Evolutionary conservation across 208 protist genomes (phyloP).

Genomic region (Acanthamoeba culbertsoni): DNA sequence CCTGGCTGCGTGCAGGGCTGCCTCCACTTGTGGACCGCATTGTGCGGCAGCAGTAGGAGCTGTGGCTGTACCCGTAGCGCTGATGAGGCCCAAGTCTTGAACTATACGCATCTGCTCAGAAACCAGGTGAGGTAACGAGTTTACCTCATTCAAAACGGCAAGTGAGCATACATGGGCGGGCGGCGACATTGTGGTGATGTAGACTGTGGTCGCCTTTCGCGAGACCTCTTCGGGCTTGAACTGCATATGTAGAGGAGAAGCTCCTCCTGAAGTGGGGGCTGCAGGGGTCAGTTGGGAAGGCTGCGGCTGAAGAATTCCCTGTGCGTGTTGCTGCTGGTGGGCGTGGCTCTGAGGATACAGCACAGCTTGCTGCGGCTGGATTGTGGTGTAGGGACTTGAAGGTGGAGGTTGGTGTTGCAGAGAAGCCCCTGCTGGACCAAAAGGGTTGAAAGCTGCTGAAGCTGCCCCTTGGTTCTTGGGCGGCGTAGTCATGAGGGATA

Average conservation of each 20-base stretch:
- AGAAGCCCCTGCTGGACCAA: background rate
- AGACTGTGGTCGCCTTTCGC: background rate
- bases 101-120: conserved; percentile 27
- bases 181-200: conserved; percentile 35
- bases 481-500: background rate
- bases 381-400: background rate
- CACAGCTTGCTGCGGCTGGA: background rate
- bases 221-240: background rate
- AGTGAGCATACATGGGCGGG: background rate
- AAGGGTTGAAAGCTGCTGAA: background rate
- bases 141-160: background rate
- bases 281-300: background rate
- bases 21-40: background rate
- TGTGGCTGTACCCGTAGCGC: background rate
- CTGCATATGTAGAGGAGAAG: background rate
- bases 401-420: background rate
- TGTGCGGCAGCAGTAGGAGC: background rate
- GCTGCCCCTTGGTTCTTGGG: background rate
- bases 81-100: background rate
- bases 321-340: background rate
- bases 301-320: background rate
- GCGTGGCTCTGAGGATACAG: background rate
- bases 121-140: background rate
- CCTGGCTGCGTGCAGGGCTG: background rate
- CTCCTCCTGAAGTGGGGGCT: background rate